Conservation (phyloP, 208 protist genomes). For the Leishmania tarentolae region DNA sequence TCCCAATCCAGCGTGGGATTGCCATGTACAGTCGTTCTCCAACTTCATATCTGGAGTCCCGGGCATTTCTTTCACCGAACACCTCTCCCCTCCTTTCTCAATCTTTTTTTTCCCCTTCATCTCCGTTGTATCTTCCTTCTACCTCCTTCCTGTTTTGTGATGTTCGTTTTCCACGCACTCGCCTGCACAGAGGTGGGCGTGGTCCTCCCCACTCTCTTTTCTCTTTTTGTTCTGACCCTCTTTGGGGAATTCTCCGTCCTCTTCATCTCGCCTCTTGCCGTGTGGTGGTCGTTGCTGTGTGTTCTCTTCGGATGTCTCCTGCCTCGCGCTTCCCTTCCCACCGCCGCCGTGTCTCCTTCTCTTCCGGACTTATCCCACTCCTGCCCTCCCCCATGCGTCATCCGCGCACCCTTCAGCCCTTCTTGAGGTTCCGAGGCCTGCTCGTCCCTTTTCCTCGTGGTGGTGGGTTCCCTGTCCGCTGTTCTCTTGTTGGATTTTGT, state of each 20-base stretch:
- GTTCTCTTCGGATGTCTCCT: too few species aligned
- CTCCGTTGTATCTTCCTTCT: neutral
- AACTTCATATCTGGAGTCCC: neutral
- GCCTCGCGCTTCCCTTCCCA: too few species aligned
- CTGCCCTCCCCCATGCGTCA: neutral
- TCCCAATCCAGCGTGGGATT: neutral
- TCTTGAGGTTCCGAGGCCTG: too few species aligned
- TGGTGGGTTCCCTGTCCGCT: too few species aligned
- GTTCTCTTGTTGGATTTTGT: neutral
- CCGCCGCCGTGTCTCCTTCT: neutral
- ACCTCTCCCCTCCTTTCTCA: neutral
- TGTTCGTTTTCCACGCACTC: too few species aligned
- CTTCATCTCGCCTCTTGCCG: too few species aligned
- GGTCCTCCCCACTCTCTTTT: too few species aligned
- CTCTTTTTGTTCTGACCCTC: neutral
- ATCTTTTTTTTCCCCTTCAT: neutral
- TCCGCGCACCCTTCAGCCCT: too few species aligned
- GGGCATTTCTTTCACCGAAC: neutral
- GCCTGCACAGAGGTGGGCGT: too few species aligned
- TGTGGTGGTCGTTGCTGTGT: too few species aligned
- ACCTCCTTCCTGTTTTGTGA: neutral
- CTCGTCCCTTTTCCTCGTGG: neutral
- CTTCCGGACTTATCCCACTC: neutral
- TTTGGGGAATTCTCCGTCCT: too few species aligned
- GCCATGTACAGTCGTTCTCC: neutral